phyloP scores from a whole-genome alignment of 805 yeast genomes.

The Kodamaea restingae region DNA sequence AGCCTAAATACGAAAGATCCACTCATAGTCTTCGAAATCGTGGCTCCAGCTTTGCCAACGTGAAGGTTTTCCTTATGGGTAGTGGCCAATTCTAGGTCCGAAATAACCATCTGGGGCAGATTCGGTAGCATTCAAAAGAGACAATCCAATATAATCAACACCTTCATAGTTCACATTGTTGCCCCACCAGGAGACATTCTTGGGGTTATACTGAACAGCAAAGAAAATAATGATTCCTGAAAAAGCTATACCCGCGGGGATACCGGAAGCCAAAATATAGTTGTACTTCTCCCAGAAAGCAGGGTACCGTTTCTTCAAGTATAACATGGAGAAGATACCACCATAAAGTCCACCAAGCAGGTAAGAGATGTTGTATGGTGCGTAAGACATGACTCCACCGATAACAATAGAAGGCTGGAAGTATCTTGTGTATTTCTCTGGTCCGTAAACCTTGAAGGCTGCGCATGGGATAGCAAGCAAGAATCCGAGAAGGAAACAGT shows the following conservation, averaged over 20 bases:
- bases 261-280: constrained; percentile 27
- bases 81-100: constrained; percentile 30
- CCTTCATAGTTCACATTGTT: constrained; percentile 28
- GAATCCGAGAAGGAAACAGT: constrained; percentile 33
- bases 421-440: constrained; percentile 19
- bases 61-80: constrained; percentile 17
- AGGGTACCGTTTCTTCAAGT: constrained; percentile 23
- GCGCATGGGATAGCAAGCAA: constrained; percentile 21
- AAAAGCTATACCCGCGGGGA: constrained; percentile 34
- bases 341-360: constrained; percentile 27
- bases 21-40: too few species aligned
- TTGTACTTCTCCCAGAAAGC: constrained; percentile 37
- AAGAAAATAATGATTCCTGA: constrained; percentile 33
- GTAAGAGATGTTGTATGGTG: constrained; percentile 33
- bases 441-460: constrained; percentile 14
- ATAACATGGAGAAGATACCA: constrained; percentile 25
- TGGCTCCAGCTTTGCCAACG: too few species aligned
- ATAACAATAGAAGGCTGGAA: constrained; percentile 34
- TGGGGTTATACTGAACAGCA: constrained; percentile 32
- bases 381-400: constrained; percentile 28
- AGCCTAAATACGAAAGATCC: too few species aligned
- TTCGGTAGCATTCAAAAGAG: constrained; percentile 15
- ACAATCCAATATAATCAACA: constrained; percentile 24
- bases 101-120: constrained; percentile 33
- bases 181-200: constrained; percentile 31